Evolutionary conservation across 1,284 basidiomycete genomes (phyloP).

Genomic region (Paramarasmius palmivorus): DNA sequence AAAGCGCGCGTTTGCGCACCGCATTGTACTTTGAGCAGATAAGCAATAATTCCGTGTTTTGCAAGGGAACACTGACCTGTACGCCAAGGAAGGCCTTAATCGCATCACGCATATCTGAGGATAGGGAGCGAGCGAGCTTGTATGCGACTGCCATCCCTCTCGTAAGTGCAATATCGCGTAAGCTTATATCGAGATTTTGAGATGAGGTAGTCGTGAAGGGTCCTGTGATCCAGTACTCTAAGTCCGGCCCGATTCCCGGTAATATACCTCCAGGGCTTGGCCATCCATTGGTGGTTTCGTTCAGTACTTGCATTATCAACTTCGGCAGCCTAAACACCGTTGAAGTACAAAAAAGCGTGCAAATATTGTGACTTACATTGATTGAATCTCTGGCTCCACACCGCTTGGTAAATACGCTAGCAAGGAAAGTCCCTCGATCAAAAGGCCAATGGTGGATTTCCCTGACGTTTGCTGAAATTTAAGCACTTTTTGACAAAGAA

Average conservation of each 20-base stretch:
- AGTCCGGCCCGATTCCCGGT: background rate
- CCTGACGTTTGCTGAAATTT: background rate
- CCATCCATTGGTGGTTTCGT: too few relatives aligned
- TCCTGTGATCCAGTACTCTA: background rate
- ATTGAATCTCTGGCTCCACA: background rate
- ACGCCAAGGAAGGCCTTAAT: background rate
- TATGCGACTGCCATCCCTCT: background rate
- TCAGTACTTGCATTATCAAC: too few relatives aligned
- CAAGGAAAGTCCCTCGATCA: background rate
- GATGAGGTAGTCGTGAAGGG: background rate
- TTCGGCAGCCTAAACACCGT: too few relatives aligned
- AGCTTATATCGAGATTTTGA: background rate
- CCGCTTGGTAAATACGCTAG: background rate
- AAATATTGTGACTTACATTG: background rate
- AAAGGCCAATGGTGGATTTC: background rate
- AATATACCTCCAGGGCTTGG: too few relatives aligned
- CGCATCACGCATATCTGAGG: background rate
- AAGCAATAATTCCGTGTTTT: background rate
- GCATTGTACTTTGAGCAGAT: background rate
- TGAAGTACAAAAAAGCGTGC: background rate
- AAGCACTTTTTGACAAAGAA: background rate
- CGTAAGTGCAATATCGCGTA: background rate
- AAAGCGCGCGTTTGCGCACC: background rate
- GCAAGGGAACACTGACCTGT: background rate
- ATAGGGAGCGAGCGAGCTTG: background rate